A percentile compares a stretch with the other conserved stretches of the same genome.
Conservation (phyloP, 2,329 filamentous ascomycete genomes). For the Mycosphaerella sp. region DNA sequence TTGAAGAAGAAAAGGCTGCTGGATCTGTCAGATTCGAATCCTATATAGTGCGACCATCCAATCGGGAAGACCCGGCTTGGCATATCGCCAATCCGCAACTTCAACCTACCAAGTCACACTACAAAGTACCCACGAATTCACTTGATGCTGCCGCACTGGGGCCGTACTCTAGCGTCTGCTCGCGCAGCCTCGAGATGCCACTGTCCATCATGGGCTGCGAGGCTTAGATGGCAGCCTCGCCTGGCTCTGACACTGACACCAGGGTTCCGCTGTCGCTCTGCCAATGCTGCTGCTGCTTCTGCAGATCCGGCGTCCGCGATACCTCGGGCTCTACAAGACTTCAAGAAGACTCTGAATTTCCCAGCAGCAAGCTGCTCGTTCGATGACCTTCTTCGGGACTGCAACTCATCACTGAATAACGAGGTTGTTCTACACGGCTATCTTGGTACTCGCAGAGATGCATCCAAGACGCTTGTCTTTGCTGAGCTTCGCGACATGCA, state of each 20-base stretch:
- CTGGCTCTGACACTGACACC: not conserved
- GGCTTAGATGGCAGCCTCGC: not conserved
- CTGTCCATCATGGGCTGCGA: not conserved
- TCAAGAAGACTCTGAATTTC: conserved; percentile 39
- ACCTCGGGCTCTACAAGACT: conserved; percentile 19
- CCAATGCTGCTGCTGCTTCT: not conserved
- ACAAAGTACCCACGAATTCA: not conserved
- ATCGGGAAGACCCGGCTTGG: not conserved
- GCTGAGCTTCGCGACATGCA: conserved; percentile 48
- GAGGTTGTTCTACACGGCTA: conserved; percentile 62
- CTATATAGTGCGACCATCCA: not conserved
- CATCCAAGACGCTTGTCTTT: conserved; percentile 66
- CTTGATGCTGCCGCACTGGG: conserved; percentile 26
- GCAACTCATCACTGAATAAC: conserved; percentile 27
- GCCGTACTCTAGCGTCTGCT: conserved; percentile 14
- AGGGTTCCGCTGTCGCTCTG: not conserved
- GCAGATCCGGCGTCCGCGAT: not conserved
- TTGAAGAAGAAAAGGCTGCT: conserved; percentile 51
- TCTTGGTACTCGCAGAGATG: conserved; percentile 59
- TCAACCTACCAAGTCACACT: not conserved
- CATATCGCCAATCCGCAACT: not conserved
- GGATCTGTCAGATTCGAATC: conserved; percentile 8
- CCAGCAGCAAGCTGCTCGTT: conserved; percentile 40
- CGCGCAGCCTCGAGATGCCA: conserved; percentile 13
- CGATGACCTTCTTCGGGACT: conserved; percentile 26